These are phyloP conservation scores for Mollisiaceae sp. DNA, from an alignment of 2,329 filamentous ascomycete genomes.

Conservation along the genomic window DNA sequence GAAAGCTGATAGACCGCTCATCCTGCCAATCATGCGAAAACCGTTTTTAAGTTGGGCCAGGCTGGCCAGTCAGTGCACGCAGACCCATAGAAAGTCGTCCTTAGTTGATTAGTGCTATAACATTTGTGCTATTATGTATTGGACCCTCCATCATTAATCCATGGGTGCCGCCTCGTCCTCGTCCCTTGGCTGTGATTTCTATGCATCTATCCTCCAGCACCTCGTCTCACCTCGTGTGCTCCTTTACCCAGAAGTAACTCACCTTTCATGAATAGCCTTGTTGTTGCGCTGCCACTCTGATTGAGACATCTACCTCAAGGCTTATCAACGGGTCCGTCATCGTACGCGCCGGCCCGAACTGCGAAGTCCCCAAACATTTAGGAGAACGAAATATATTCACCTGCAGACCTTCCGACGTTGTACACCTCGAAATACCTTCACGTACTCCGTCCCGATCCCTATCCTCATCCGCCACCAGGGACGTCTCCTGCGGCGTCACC, in stretches of 20 bases:
- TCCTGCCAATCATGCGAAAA: neutral
- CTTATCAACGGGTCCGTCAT: slow-evolving; percentile 22
- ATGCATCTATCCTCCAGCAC: neutral
- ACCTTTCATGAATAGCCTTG: slow-evolving; percentile 4
- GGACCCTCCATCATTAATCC: slow-evolving; percentile 11
- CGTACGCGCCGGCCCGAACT: slow-evolving; percentile 17
- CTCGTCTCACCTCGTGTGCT: neutral
- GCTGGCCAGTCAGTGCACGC: slow-evolving; percentile 1
- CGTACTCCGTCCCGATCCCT: neutral
- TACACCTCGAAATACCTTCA: slow-evolving; percentile 8
- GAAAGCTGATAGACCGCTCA: neutral
- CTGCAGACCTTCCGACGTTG: slow-evolving; percentile 21
- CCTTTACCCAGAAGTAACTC: slow-evolving; percentile 14
- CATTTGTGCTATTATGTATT: slow-evolving; percentile 9
- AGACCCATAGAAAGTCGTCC: neutral
- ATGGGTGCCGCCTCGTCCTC: slow-evolving; percentile 2
- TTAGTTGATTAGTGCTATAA: neutral
- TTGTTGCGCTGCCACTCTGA: slow-evolving; percentile 9
- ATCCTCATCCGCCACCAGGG: slow-evolving; percentile 16
- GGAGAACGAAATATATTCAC: slow-evolving; percentile 21
- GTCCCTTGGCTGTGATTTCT: slow-evolving; percentile 4
- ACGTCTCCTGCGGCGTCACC: slow-evolving; percentile 18
- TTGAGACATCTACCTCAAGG: slow-evolving; percentile 17
- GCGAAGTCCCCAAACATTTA: slow-evolving; percentile 11
- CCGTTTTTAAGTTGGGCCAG: neutral